These are phyloP conservation scores for Hericium rajendrae DNA, from an alignment of 768 basidiomycete species.

Conservation along the genomic window DNA sequence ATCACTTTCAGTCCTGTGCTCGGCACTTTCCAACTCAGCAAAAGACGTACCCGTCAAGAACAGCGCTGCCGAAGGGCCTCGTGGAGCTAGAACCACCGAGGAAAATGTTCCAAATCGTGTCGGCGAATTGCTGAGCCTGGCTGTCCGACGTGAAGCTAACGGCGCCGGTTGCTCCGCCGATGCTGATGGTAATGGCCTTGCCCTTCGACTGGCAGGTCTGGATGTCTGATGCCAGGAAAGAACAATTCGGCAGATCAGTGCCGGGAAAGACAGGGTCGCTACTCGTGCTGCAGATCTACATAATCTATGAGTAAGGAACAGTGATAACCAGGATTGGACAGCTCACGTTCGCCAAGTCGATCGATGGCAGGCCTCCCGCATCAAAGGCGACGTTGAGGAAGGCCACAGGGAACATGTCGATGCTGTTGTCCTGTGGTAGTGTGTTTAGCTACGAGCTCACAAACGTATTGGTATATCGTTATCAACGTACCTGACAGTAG, in stretches of 20 bases:
- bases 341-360: conserved; percentile 52
- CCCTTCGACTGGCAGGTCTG: conserved; percentile 44
- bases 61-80: conserved; percentile 62
- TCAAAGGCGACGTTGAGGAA: conserved; percentile 55
- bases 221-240: conserved; percentile 51
- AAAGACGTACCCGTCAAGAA: conserved; percentile 54
- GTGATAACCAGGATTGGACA: not conserved
- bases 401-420: conserved; percentile 52
- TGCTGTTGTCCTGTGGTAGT: conserved; percentile 37
- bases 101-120: conserved; percentile 66
- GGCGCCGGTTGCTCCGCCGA: conserved; percentile 42
- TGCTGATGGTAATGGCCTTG: conserved; percentile 29
- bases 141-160: conserved; percentile 50
- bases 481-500: conserved; percentile 39
- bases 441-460: not conserved
- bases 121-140: conserved; percentile 49
- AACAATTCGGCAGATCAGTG: conserved; percentile 53
- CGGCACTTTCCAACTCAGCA: not conserved
- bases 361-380: conserved; percentile 44
- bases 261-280: conserved; percentile 52
- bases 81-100: conserved; percentile 52
- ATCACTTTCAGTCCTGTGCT: not conserved
- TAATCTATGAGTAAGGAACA: not conserved
- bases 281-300: conserved; percentile 53
- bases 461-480: not conserved